phyloP scores from a whole-genome alignment of 2,329 filamentous ascomycete genomes.

The Setomelanomma holmii region DNA sequence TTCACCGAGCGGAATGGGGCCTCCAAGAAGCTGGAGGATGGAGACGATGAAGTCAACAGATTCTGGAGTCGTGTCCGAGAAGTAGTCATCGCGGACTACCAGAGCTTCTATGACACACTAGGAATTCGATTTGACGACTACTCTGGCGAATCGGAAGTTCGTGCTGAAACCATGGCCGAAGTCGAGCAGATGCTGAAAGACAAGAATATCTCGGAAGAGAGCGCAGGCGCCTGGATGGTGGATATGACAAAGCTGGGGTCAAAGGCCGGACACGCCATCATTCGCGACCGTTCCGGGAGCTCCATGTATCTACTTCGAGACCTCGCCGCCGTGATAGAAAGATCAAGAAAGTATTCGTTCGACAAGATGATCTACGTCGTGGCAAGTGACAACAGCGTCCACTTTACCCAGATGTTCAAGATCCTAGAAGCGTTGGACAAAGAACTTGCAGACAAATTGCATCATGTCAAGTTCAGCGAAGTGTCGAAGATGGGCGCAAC shows the following conservation, averaged over 20 bases:
- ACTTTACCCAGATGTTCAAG: slow-evolving; percentile 78
- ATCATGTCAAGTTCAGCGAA: slow-evolving; percentile 79
- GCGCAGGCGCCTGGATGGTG: slow-evolving; percentile 74
- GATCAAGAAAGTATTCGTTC: slow-evolving; percentile 67
- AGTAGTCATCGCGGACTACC: slow-evolving; percentile 71
- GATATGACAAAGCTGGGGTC: slow-evolving; percentile 76
- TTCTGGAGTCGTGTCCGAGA: slow-evolving; percentile 73
- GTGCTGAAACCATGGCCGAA: slow-evolving; percentile 69
- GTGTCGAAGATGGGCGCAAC: slow-evolving; percentile 55
- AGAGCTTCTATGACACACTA: slow-evolving; percentile 71
- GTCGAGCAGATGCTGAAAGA: slow-evolving; percentile 68
- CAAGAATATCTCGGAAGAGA: slow-evolving; percentile 71
- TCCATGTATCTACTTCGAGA: slow-evolving; percentile 81
- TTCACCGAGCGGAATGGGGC: slow-evolving; percentile 55
- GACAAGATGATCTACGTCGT: slow-evolving; percentile 85
- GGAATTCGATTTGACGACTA: slow-evolving; percentile 76
- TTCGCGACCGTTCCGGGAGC: slow-evolving; percentile 77
- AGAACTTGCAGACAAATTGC: slow-evolving; percentile 71
- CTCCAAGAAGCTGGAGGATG: slow-evolving; percentile 75
- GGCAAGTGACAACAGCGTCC: slow-evolving; percentile 73
- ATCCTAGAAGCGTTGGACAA: slow-evolving; percentile 75
- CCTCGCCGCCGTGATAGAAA: slow-evolving; percentile 74
- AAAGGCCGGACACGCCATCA: slow-evolving; percentile 72
- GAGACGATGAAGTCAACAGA: slow-evolving; percentile 65
- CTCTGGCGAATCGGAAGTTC: slow-evolving; percentile 77